Base-by-base conservation (phyloP, 768 basidiomycete species). In the Psilocybe subaeruginosa region DNA sequence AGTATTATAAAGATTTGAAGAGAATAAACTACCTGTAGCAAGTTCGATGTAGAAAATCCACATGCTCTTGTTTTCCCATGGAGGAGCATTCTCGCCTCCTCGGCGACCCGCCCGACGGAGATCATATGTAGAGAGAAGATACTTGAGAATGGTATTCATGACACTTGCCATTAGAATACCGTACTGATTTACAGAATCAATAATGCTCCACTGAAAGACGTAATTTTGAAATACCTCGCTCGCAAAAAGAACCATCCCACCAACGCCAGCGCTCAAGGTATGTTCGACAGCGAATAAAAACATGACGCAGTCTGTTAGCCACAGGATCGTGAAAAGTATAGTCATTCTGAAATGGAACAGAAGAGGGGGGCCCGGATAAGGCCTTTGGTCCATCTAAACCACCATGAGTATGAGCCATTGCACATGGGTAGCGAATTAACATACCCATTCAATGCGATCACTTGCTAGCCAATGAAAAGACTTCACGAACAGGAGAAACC, bases 21-120 rank as follows among this genome's bases (percentile, higher is more conserved):
- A 50, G 16, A 3, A 31, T 47, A 53, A 51, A 58, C 37, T 64
- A 96, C 97, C 95, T 45, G 95, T 96, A 29, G 82, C 80, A 55
- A 99, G 77, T 70, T 99, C 97, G 59, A 98, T 87, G 71, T 98
- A 99, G 78, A 97, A 98, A 8, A 92, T 80, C 82, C 88, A 96
- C 89, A 98, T 96, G 78, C 93, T 95, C 81, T 98, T 99, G 70
- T 95, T 91, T 74, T 99, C 96, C 97, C 97, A 99, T 50, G 90
- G 86, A 64, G 95, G 89, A 1, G 92, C 88, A 73, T 90, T 91
- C 73, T 91, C 92, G 31, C 92, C 92, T 39, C 93, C 93, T 59
- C 90, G 76, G 55, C 80, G 78, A 51, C 87, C 84, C 2, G 95
- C 94, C 23, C 93, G 83, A 30, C 92, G 82, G 50, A 95, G 76